Percentiles rank a stretch among this genome's conserved stretches.
phyloP scores from a whole-genome alignment of 2,329 filamentous ascomycete species.

The Sphaceloma murrayae region DNA sequence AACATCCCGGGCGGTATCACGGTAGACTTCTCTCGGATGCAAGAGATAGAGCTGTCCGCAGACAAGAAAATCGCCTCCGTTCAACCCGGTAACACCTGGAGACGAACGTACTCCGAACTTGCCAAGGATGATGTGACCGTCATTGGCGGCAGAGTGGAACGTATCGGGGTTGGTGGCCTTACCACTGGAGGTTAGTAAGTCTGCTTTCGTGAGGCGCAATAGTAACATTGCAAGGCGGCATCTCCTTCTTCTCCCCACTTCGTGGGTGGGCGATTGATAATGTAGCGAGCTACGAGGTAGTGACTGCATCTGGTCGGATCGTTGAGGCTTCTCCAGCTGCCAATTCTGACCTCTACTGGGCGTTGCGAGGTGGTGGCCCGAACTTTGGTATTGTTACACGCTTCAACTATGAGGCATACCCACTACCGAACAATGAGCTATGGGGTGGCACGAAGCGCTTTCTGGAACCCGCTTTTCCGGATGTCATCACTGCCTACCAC shows the following conservation, averaged over 20 bases:
- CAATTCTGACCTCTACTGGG: slow-evolving; percentile 44
- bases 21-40: slow-evolving; percentile 22
- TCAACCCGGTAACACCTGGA: slow-evolving; percentile 20
- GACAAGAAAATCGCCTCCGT: slow-evolving; percentile 20
- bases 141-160: slow-evolving; percentile 53
- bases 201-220: too few relatives aligned
- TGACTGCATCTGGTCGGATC: slow-evolving; percentile 43
- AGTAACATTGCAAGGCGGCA: slow-evolving; percentile 2
- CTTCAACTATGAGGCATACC: slow-evolving; percentile 17
- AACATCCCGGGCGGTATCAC: slow-evolving; percentile 24
- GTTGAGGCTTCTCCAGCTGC: slow-evolving; percentile 36
- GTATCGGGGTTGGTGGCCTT: slow-evolving; percentile 53
- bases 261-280: slow-evolving; percentile 12
- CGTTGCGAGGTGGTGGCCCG: slow-evolving; percentile 45
- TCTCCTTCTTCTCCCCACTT: slow-evolving; percentile 6
- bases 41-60: slow-evolving; percentile 18
- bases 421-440: background rate
- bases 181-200: slow-evolving; percentile 41
- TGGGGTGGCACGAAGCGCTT: slow-evolving; percentile 1
- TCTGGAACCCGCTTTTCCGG: background rate
- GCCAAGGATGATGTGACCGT: slow-evolving; percentile 44
- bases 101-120: slow-evolving; percentile 18
- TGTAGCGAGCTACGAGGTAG: slow-evolving; percentile 22
- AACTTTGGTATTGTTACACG: slow-evolving; percentile 31
- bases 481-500: slow-evolving; percentile 6